Percentiles rank a stretch among this genome's conserved stretches.
These are phyloP conservation scores for Xylariaceae sp. DNA, from an alignment of 2,329 filamentous ascomycete genomes.

Conservation along the genomic window DNA sequence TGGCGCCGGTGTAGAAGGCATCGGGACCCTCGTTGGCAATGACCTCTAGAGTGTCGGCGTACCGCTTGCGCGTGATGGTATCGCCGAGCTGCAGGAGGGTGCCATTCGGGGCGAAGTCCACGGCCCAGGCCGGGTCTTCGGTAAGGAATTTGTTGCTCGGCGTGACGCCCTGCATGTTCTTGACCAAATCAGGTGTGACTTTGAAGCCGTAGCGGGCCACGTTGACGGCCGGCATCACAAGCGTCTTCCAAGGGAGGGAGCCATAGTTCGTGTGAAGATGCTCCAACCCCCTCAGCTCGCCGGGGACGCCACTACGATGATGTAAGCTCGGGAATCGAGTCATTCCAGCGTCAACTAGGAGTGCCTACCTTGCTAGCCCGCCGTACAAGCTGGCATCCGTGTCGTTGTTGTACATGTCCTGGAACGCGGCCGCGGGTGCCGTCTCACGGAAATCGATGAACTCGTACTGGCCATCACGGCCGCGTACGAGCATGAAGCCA, in stretches of 20 bases:
- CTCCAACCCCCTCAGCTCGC: constrained; percentile 69
- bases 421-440: constrained; percentile 70
- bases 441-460: constrained; percentile 83
- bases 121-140: constrained; percentile 69
- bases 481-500: constrained; percentile 80
- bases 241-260: constrained; percentile 57
- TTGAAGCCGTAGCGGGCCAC: constrained; percentile 69
- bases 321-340: background rate
- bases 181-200: constrained; percentile 62
- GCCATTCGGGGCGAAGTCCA: constrained; percentile 65
- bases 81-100: constrained; percentile 33
- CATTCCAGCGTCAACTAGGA: background rate
- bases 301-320: constrained; percentile 56
- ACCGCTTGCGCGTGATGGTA: constrained; percentile 44
- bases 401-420: constrained; percentile 78
- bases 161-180: constrained; percentile 55
- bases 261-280: constrained; percentile 68
- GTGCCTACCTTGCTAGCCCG: constrained; percentile 65
- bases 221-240: constrained; percentile 67
- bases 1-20: constrained; percentile 43
- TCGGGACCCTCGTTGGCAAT: constrained; percentile 42
- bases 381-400: constrained; percentile 59
- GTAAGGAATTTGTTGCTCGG: constrained; percentile 56
- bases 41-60: constrained; percentile 53
- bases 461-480: constrained; percentile 69